Evolutionary conservation across 179 eudicot species (phyloP).

Genomic region (Dionaea muscipula): DNA sequence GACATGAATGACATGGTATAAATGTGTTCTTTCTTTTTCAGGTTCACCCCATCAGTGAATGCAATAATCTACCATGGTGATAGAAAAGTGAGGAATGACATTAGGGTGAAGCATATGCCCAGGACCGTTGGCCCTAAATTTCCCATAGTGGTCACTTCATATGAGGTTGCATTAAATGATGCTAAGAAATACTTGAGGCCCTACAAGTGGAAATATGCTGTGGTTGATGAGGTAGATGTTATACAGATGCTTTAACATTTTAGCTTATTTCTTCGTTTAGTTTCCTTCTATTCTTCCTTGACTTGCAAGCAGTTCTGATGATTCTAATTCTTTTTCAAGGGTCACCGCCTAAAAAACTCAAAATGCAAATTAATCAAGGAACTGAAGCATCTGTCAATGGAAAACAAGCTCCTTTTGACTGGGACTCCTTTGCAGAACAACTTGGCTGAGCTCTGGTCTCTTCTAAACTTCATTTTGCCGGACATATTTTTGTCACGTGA

Average conservation of each 20-base stretch:
- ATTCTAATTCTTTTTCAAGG: slow-evolving; percentile 32
- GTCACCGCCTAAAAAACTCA: slow-evolving; percentile 88
- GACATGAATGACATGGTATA: not conserved
- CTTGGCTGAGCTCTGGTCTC: slow-evolving; percentile 96
- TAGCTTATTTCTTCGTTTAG: not conserved
- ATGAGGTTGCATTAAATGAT: slow-evolving; percentile 75
- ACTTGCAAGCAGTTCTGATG: slow-evolving; percentile 1
- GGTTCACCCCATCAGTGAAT: slow-evolving; percentile 75
- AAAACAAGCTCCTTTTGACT: slow-evolving; percentile 89
- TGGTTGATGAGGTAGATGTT: slow-evolving; percentile 99
- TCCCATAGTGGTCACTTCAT: slow-evolving; percentile 92
- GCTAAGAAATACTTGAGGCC: slow-evolving; percentile 52
- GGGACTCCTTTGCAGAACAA: slow-evolving; percentile 98
- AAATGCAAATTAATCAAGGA: slow-evolving; percentile 67
- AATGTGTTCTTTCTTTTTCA: slow-evolving; percentile 19
- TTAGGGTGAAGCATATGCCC: slow-evolving; percentile 73
- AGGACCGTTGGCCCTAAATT: slow-evolving; percentile 59
- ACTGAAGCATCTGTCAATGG: slow-evolving; percentile 53
- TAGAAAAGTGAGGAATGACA: slow-evolving; percentile 41
- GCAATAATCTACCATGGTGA: slow-evolving; percentile 87
- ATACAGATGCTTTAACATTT: not conserved
- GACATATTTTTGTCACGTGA: slow-evolving; percentile 84
- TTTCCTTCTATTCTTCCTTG: not conserved
- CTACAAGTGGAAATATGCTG: slow-evolving; percentile 87
- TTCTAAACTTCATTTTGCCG: slow-evolving; percentile 89